Evolutionary conservation across 345 rosid genomes (phyloP).

Genomic region (Rhizophora apiculata): DNA sequence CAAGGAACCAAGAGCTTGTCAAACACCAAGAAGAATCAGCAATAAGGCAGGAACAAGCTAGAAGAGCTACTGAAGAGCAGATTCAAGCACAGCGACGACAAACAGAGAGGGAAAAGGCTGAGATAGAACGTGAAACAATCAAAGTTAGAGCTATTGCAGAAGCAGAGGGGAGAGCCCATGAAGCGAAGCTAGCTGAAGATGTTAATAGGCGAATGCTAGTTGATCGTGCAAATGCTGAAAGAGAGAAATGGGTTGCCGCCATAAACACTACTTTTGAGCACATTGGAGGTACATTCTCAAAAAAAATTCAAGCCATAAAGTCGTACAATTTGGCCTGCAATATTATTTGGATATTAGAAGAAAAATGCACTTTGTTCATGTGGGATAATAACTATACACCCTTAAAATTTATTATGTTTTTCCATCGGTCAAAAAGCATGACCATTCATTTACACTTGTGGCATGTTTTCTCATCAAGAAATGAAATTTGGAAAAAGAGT

Average conservation of each 20-base stretch:
- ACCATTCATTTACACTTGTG: too few species aligned
- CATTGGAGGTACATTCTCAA: conserved; percentile 61
- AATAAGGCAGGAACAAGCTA: conserved; percentile 83
- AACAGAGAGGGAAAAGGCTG: conserved; percentile 96
- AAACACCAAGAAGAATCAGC: conserved; percentile 87
- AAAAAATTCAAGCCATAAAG: too few species aligned
- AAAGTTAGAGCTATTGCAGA: conserved; percentile 94
- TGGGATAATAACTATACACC: too few species aligned
- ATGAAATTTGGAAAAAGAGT: too few species aligned
- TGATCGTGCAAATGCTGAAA: conserved; percentile 97
- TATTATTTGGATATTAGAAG: too few species aligned
- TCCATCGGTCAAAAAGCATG: too few species aligned
- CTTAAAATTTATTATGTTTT: too few species aligned
- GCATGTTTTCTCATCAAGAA: too few species aligned
- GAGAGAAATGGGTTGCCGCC: conserved; percentile 97
- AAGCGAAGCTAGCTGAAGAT: conserved; percentile 92
- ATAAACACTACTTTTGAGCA: conserved; percentile 92
- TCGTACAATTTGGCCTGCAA: too few species aligned
- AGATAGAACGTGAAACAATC: conserved; percentile 97
- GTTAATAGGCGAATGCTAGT: conserved; percentile 79
- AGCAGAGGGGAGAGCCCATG: conserved; percentile 98
- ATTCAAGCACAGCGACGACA: conserved; percentile 89
- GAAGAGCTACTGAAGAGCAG: conserved; percentile 92
- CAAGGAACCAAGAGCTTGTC: conserved; percentile 94
- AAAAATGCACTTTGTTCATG: too few species aligned